Percentiles rank a stretch among this genome's conserved stretches.
Conservation (phyloP, 208 protist genomes). For the Wallacemonas collosoma region DNA sequence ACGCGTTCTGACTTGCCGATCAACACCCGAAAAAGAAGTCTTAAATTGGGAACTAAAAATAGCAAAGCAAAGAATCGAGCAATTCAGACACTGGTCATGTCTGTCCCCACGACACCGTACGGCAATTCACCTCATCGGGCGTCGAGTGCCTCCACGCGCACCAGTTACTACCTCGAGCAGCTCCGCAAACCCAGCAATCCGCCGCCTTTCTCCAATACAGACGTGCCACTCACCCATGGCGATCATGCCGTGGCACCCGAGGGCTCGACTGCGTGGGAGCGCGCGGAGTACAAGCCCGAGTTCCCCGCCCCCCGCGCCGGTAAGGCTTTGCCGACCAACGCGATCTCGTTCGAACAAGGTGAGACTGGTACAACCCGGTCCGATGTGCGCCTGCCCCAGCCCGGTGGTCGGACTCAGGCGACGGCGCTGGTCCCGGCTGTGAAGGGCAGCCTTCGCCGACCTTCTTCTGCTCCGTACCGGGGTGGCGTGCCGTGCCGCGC, state of each 20-base stretch:
- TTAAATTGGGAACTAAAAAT: background rate
- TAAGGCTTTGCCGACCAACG: background rate
- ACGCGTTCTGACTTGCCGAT: no score
- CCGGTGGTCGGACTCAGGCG: background rate
- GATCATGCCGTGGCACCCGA: background rate
- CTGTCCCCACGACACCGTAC: slow-evolving; percentile 11
- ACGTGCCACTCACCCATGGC: background rate
- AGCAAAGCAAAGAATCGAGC: background rate
- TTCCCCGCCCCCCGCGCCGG: slow-evolving; percentile 3
- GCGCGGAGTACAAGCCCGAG: slow-evolving; percentile 12
- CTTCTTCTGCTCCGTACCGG: slow-evolving; percentile 4
- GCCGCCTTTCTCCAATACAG: background rate
- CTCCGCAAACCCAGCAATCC: slow-evolving; percentile 6
- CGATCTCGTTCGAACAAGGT: background rate
- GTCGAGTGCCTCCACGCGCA: slow-evolving; percentile 4
- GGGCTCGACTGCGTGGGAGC: slow-evolving; percentile 11
- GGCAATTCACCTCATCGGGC: background rate
- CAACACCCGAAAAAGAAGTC: background rate
- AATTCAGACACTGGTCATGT: background rate
- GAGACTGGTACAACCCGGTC: background rate
- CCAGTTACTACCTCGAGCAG: slow-evolving; percentile 19
- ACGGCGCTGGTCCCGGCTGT: background rate
- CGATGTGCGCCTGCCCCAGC: slow-evolving; percentile 6
- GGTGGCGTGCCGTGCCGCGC: background rate
- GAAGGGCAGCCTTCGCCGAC: background rate